phyloP scores from a whole-genome alignment of 2,329 filamentous ascomycete genomes.

The Arthroderma sp. region DNA sequence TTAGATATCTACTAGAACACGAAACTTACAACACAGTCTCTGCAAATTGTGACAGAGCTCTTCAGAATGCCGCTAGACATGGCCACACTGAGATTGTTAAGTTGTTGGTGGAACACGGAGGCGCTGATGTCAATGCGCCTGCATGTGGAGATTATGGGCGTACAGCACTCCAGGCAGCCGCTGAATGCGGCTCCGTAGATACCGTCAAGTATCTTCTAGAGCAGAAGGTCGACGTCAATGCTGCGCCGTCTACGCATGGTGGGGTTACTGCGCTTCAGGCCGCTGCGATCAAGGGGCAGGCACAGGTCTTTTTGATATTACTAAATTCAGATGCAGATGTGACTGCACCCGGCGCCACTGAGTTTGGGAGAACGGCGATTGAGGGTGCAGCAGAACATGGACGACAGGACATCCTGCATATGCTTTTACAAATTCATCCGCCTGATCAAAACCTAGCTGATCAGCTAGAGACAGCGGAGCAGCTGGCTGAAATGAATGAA shows the following conservation, averaged over 20 bases:
- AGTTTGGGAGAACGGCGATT: constrained; percentile 17
- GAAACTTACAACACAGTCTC: background rate
- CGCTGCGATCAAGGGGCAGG: background rate
- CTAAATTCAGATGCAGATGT: constrained; percentile 9
- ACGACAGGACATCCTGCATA: constrained; percentile 8
- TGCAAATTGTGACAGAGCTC: background rate
- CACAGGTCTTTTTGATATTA: constrained; percentile 7
- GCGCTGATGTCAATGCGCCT: background rate
- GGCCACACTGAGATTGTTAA: background rate
- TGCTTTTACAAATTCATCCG: constrained; percentile 4
- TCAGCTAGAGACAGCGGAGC: constrained; percentile 1
- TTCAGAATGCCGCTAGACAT: background rate
- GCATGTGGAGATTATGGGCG: background rate
- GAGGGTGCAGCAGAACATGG: constrained; percentile 18
- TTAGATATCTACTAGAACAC: constrained; percentile 1
- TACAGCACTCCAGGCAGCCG: constrained; percentile 2
- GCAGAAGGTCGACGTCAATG: constrained; percentile 9
- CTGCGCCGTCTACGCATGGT: background rate
- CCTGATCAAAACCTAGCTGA: background rate
- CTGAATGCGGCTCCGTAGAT: constrained; percentile 1
- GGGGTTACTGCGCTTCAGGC: constrained; percentile 2
- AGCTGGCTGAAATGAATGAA: background rate
- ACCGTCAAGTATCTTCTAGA: constrained; percentile 1
- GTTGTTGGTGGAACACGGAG: background rate
- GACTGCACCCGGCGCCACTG: constrained; percentile 3